Base-by-base conservation (phyloP, 1,284 basidiomycete genomes). In the Sparassis latifolia region DNA sequence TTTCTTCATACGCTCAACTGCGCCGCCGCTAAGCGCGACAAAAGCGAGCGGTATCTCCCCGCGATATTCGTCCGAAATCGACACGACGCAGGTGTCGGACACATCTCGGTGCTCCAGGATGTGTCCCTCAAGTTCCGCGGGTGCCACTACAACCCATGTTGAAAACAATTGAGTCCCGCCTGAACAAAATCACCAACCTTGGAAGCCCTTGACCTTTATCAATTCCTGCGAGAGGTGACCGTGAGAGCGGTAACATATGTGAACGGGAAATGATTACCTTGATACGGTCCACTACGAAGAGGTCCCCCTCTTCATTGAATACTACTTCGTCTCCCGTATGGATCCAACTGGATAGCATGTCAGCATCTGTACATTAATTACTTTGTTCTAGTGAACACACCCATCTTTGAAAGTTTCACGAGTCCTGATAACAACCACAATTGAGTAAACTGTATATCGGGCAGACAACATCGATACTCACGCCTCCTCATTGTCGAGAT, bases 31-130 rank as follows among this genome's bases (percentile, higher is more conserved):
- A 6, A 81, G 72, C 1, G 82, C 80, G 9, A 90, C 71, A 58
- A 79, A 90, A 0, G 85, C 86, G 40, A 87, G 63, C 0, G 90
- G 89, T 2, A 87, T 58, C 60, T 92, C 89, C 31, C 89, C 90
- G 45, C 78, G 84, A 56, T 82, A 86, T 5, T 90, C 87, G 60
- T 92, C 85, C 0, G 76, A 77, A 2, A 91, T 64, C 1, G 86
- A 80, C 4, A 92, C 82, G 6, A 92, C 86, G 56, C 87, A 89
- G 2, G 72, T 74, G 50, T 90, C 84, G 1, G 71, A 71, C 3
- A 92, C 80, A 55, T 85, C 85, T 0, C 76, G 69, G 56, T 89
- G 85, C 65, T 82, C 61, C 53, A 93, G 72, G 32, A 93, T 68
- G 64, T 87, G 86, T 0, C 86, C 69, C 55, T 70, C 68, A 6